Evolutionary conservation across 2,329 filamentous ascomycete species (phyloP).

Genomic region (Endoconidiophora laricicola): DNA sequence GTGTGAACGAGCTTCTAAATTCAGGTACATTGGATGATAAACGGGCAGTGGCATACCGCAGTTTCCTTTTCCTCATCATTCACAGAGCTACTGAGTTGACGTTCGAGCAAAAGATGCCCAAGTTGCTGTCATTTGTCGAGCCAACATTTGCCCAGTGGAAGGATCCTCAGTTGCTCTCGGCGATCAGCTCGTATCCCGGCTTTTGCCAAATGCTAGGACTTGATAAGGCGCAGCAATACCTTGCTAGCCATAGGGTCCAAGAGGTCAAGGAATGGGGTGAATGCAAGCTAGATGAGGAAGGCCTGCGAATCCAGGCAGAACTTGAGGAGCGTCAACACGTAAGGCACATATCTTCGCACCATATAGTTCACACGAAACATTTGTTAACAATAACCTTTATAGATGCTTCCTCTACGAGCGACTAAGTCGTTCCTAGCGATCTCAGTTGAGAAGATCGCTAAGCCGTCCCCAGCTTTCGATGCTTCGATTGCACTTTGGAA

Average conservation of each 20-base stretch:
- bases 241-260: slow-evolving; percentile 56
- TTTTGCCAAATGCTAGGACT: slow-evolving; percentile 72
- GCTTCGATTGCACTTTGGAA: slow-evolving; percentile 73
- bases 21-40: slow-evolving; percentile 64
- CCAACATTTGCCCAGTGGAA: slow-evolving; percentile 72
- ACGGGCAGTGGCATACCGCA: slow-evolving; percentile 69
- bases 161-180: slow-evolving; percentile 46
- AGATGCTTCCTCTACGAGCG: slow-evolving; percentile 56
- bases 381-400: slow-evolving; percentile 19
- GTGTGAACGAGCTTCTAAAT: slow-evolving; percentile 64
- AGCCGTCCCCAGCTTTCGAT: slow-evolving; percentile 53
- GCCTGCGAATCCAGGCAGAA: slow-evolving; percentile 59
- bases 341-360: slow-evolving; percentile 20
- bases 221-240: slow-evolving; percentile 64
- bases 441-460: slow-evolving; percentile 76
- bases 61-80: slow-evolving; percentile 85
- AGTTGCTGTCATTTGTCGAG: slow-evolving; percentile 62
- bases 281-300: slow-evolving; percentile 60
- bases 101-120: slow-evolving; percentile 48
- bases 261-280: slow-evolving; percentile 70
- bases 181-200: slow-evolving; percentile 55
- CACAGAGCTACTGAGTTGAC: slow-evolving; percentile 70
- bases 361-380: background rate
- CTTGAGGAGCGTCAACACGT: slow-evolving; percentile 56
- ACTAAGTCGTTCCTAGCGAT: slow-evolving; percentile 89